Evolutionary conservation across 176 grass and related monocot genomes (phyloP).

Genomic region (Guadua angustifolia): DNA sequence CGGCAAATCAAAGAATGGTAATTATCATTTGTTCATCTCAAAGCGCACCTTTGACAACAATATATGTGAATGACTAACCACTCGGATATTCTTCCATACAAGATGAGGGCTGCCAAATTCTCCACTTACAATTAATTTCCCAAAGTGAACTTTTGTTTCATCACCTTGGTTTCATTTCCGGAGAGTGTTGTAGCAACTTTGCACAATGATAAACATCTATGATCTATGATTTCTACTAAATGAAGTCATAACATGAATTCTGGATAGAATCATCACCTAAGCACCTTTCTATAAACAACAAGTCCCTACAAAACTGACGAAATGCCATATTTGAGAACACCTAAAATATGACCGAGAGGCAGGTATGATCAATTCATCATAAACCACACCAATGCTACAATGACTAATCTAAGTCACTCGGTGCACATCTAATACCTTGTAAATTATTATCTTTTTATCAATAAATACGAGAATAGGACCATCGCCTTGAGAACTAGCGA

Average conservation of each 20-base stretch:
- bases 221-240: background rate
- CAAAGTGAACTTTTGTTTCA: slow-evolving; percentile 17
- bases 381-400: background rate
- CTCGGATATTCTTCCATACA: background rate
- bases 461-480: background rate
- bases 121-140: background rate
- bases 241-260: background rate
- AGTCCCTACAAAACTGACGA: background rate
- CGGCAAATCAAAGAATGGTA: background rate
- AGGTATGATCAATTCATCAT: background rate
- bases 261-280: background rate
- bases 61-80: background rate
- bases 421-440: background rate
- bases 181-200: background rate
- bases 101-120: background rate
- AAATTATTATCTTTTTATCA: background rate
- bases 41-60: background rate
- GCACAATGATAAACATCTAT: background rate
- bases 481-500: background rate
- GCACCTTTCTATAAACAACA: background rate
- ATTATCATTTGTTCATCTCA: background rate
- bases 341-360: background rate
- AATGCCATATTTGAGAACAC: background rate
- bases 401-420: background rate
- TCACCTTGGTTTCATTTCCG: background rate